A percentile compares a stretch with the other conserved stretches of the same genome.
These are phyloP conservation scores for Pseudotsuga menziesii DNA, from an alignment of 75 land plant genomes.

Conservation along the genomic window DNA sequence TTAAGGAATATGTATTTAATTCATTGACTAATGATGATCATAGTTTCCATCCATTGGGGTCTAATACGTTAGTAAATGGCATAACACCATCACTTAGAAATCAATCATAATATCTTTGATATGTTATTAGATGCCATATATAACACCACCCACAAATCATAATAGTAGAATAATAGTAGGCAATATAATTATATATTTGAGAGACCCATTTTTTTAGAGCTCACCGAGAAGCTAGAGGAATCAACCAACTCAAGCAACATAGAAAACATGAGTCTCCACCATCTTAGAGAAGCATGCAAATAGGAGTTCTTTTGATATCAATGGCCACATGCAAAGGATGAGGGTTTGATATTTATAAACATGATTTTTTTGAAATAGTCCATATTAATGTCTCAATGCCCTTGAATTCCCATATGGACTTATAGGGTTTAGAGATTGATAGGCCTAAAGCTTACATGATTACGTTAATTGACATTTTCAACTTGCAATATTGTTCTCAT, in stretches of 20 bases:
- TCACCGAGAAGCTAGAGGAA: conserved; percentile 88
- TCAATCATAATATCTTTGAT: too few relatives aligned
- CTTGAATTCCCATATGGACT: neutral
- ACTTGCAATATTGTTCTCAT: too few relatives aligned
- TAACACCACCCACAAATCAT: too few relatives aligned
- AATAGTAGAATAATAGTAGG: too few relatives aligned
- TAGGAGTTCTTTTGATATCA: conserved; percentile 44
- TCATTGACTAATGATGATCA: too few relatives aligned
- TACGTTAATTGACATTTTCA: conserved; percentile 51
- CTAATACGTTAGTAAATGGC: too few relatives aligned
- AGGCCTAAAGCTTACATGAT: conserved; percentile 17
- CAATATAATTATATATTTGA: conserved; percentile 9
- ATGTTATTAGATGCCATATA: too few relatives aligned
- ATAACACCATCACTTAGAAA: too few relatives aligned
- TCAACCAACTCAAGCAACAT: conserved; percentile 22
- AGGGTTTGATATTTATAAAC: conserved; percentile 85
- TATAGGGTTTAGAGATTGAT: neutral
- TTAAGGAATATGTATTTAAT: too few relatives aligned
- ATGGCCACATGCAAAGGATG: conserved; percentile 76
- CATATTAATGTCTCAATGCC: conserved; percentile 41
- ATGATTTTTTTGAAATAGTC: conserved; percentile 51
- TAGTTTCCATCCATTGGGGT: too few relatives aligned
- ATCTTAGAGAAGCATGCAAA: conserved; percentile 24
- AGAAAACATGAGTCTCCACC: conserved; percentile 21
- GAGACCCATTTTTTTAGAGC: conserved; percentile 79